phyloP scores from a whole-genome alignment of 1,139 yeast species.

The Arxiozyma heterogenica region DNA sequence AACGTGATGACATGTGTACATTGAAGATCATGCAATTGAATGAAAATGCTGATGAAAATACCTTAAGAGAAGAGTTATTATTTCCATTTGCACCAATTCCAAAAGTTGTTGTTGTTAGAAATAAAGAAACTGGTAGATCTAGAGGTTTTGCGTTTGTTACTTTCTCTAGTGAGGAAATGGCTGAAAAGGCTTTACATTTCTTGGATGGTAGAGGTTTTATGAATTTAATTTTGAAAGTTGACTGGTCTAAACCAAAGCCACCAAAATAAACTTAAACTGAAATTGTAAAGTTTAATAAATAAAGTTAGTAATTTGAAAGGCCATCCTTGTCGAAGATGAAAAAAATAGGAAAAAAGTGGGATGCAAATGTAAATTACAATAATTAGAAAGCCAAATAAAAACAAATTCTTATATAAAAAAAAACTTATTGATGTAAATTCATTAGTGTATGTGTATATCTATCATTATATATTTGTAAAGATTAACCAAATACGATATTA shows the following conservation, averaged over 20 bases:
- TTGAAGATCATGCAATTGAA: slow-evolving; percentile 88
- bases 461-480: background rate
- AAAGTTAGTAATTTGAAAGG: background rate
- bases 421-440: no score
- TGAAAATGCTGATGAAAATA: slow-evolving; percentile 74
- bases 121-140: slow-evolving; percentile 88
- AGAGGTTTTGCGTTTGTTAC: slow-evolving; percentile 97
- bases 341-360: background rate
- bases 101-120: slow-evolving; percentile 79
- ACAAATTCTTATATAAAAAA: no score
- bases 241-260: slow-evolving; percentile 42
- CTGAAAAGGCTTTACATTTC: slow-evolving; percentile 68
- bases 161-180: slow-evolving; percentile 58
- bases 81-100: slow-evolving; percentile 66
- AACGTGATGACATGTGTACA: slow-evolving; percentile 80
- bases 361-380: background rate
- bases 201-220: slow-evolving; percentile 90
- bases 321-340: background rate
- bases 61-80: slow-evolving; percentile 65
- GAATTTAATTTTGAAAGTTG: slow-evolving; percentile 77
- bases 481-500: background rate
- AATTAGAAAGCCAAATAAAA: no score
- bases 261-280: slow-evolving; percentile 2
- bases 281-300: background rate
- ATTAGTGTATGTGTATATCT: no score